Conservation (phyloP, 2,329 filamentous ascomycete genomes). For the Coniochaeta sp. region DNA sequence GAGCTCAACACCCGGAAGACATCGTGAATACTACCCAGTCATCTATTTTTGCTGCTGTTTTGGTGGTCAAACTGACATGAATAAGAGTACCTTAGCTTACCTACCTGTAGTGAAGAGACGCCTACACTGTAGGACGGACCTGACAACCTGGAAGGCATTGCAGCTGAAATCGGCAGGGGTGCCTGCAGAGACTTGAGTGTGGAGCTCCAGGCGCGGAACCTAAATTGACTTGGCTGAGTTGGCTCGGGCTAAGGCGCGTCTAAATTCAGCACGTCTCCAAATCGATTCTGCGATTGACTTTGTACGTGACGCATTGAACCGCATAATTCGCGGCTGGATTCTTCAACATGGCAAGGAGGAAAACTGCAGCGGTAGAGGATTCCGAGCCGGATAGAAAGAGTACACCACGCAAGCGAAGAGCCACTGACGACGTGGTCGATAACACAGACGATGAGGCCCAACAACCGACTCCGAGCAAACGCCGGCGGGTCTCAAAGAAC, state of each 20-base stretch:
- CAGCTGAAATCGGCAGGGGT: not conserved
- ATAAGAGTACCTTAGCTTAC: too few relatives aligned
- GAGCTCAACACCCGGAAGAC: too few relatives aligned
- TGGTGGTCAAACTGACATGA: too few relatives aligned
- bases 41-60: too few relatives aligned
- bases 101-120: too few relatives aligned
- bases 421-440: not conserved
- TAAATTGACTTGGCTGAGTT: not conserved
- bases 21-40: too few relatives aligned
- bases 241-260: not conserved
- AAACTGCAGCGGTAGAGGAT: not conserved
- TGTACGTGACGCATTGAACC: not conserved
- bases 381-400: not conserved
- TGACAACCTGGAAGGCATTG: too few relatives aligned
- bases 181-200: not conserved
- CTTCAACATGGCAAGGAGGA: not conserved
- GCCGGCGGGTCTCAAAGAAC: not conserved
- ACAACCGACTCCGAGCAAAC: slow-evolving; percentile 1
- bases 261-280: not conserved
- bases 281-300: not conserved
- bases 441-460: not conserved
- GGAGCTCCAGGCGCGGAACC: not conserved
- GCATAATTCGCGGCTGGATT: not conserved
- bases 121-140: too few relatives aligned
- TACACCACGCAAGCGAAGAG: not conserved